phyloP scores from a whole-genome alignment of 306 rosid species.

The Begonia peltatifolia region DNA sequence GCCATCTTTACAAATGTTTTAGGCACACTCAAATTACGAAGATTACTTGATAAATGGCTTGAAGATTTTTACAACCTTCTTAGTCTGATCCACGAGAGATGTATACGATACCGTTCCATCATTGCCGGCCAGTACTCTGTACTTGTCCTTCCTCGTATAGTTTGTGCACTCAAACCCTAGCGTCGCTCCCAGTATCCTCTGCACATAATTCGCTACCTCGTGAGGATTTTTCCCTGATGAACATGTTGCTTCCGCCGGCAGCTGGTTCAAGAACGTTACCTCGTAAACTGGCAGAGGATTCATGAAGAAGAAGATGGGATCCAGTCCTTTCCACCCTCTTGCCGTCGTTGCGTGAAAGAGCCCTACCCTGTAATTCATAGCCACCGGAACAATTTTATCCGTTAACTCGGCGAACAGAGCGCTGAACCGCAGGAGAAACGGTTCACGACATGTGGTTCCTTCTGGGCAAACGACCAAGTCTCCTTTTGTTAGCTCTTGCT shows the following conservation, averaged over 20 bases:
- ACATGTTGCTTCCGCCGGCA: constrained; percentile 84
- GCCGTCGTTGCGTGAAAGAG: constrained; percentile 96
- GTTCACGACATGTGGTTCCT: constrained; percentile 94
- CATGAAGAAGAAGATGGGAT: constrained; percentile 87
- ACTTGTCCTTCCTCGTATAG: constrained; percentile 80
- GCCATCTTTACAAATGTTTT: too few relatives aligned
- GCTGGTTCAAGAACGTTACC: constrained; percentile 77
- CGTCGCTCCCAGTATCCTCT: constrained; percentile 66
- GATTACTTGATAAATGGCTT: constrained; percentile 30
- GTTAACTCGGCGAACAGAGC: constrained; percentile 73
- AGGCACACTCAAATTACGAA: too few relatives aligned
- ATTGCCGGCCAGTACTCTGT: constrained; percentile 74
- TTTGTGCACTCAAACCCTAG: constrained; percentile 89
- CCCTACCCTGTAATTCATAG: constrained; percentile 86
- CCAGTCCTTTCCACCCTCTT: constrained; percentile 75
- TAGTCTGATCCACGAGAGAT: constrained; percentile 30
- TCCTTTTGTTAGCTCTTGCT: constrained; percentile 39
- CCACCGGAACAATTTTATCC: constrained; percentile 88
- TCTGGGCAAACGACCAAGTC: constrained; percentile 87
- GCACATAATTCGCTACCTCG: constrained; percentile 90
- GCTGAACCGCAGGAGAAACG: constrained; percentile 75
- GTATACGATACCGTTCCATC: constrained; percentile 56
- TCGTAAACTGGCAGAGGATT: constrained; percentile 84
- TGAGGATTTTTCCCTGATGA: constrained; percentile 73
- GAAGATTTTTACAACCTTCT: constrained; percentile 26